phyloP scores from a whole-genome alignment of 2,329 filamentous ascomycete genomes.

The Aphanocladium album region DNA sequence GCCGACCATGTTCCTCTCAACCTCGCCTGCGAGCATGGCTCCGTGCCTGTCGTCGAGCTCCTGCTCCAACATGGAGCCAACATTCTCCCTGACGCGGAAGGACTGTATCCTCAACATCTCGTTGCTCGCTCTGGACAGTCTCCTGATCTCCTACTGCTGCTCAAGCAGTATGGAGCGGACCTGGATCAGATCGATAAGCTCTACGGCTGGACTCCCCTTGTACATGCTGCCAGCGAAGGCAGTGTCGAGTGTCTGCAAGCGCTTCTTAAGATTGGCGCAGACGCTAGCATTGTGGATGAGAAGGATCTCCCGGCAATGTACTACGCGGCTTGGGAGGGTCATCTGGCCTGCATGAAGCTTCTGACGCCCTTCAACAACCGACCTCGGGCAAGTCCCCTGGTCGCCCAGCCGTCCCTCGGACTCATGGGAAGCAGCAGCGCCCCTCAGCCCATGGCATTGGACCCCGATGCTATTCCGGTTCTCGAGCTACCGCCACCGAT shows the following conservation, averaged over 20 bases:
- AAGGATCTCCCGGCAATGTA: constrained; percentile 94
- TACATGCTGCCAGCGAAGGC: constrained; percentile 94
- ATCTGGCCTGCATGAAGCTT: constrained; percentile 88
- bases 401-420: constrained; percentile 38
- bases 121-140: constrained; percentile 85
- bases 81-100: constrained; percentile 92
- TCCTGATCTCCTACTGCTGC: constrained; percentile 70
- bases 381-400: constrained; percentile 39
- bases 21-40: constrained; percentile 89
- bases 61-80: constrained; percentile 74
- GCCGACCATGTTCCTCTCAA: constrained; percentile 93
- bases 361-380: constrained; percentile 57
- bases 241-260: constrained; percentile 83
- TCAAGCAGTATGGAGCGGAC: constrained; percentile 82
- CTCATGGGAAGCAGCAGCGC: constrained; percentile 44
- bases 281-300: constrained; percentile 79
- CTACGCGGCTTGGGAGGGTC: constrained; percentile 97
- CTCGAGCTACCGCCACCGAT: constrained; percentile 92
- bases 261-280: constrained; percentile 72
- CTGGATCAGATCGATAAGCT: constrained; percentile 91
- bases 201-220: constrained; percentile 94
- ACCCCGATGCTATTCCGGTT: constrained; percentile 84
- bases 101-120: constrained; percentile 92
- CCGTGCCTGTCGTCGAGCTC: constrained; percentile 75
- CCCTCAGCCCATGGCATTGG: constrained; percentile 60